Percentiles rank a stretch among this genome's conserved stretches.
Evolutionary conservation across 129 eudicot species (phyloP).

Genomic region (Helianthus tuberosus): DNA sequence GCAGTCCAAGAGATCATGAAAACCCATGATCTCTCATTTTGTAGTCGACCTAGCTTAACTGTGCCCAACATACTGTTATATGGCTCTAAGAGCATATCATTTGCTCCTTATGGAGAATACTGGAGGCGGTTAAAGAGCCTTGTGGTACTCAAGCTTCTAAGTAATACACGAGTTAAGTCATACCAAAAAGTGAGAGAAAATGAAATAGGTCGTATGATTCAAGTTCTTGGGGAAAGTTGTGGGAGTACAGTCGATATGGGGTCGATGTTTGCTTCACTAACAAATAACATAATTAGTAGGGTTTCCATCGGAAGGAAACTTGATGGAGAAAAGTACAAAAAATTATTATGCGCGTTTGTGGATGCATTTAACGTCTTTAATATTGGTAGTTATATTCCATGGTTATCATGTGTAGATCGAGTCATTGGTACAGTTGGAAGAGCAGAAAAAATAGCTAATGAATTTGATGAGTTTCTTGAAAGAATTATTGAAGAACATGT

Average conservation of each 20-base stretch:
- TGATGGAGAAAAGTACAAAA: background rate
- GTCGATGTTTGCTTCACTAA: background rate
- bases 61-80: background rate
- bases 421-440: background rate
- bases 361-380: background rate
- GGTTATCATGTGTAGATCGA: background rate
- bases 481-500: conserved; percentile 5
- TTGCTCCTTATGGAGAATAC: background rate
- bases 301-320: background rate
- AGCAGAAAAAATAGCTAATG: background rate
- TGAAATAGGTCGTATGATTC: background rate
- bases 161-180: background rate
- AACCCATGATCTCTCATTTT: background rate
- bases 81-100: background rate
- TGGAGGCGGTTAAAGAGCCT: conserved; percentile 7
- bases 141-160: background rate
- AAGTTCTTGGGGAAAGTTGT: background rate
- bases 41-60: background rate
- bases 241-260: background rate
- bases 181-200: background rate
- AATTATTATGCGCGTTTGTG: background rate
- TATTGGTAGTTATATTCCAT: background rate
- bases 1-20: background rate
- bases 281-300: background rate
- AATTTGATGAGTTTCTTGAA: conserved; percentile 11